phyloP scores from a whole-genome alignment of 805 yeast species.

The Suhomyces prunicola region DNA sequence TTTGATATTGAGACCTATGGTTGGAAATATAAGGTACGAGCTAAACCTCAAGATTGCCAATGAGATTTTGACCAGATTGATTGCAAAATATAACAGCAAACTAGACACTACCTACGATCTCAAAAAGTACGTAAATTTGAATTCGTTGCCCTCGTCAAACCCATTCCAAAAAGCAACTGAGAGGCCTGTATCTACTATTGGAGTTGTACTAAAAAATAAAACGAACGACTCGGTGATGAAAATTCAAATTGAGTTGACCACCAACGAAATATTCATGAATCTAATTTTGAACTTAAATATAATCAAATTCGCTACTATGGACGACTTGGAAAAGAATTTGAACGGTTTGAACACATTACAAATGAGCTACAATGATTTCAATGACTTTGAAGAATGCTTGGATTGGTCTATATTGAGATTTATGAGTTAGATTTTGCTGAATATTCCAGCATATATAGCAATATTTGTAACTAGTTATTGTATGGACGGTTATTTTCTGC shows the following conservation, averaged over 20 bases:
- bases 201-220: constrained; percentile 19
- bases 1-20: constrained; percentile 51
- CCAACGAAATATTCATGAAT: constrained; percentile 42
- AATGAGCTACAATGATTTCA: constrained; percentile 47
- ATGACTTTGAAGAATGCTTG: constrained; percentile 54
- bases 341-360: constrained; percentile 41
- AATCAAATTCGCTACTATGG: constrained; percentile 23
- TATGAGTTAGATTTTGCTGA: constrained; percentile 11
- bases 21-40: constrained; percentile 59
- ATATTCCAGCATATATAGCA: neutral
- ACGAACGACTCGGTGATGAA: constrained; percentile 18
- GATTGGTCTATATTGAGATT: constrained; percentile 49
- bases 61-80: constrained; percentile 25
- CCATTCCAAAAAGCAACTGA: constrained; percentile 41
- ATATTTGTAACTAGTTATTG: neutral
- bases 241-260: constrained; percentile 29
- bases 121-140: constrained; percentile 26
- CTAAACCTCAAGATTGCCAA: constrained; percentile 28
- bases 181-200: constrained; percentile 33
- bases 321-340: constrained; percentile 25
- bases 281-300: constrained; percentile 34
- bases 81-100: constrained; percentile 11
- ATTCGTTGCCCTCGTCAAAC: constrained; percentile 14
- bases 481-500: constrained; percentile 18
- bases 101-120: constrained; percentile 8